A percentile compares a stretch with the other conserved stretches of the same genome.
These are phyloP conservation scores for Globisporangium sylvaticum DNA, from an alignment of 352 stramenopile genomes.

Conservation along the genomic window DNA sequence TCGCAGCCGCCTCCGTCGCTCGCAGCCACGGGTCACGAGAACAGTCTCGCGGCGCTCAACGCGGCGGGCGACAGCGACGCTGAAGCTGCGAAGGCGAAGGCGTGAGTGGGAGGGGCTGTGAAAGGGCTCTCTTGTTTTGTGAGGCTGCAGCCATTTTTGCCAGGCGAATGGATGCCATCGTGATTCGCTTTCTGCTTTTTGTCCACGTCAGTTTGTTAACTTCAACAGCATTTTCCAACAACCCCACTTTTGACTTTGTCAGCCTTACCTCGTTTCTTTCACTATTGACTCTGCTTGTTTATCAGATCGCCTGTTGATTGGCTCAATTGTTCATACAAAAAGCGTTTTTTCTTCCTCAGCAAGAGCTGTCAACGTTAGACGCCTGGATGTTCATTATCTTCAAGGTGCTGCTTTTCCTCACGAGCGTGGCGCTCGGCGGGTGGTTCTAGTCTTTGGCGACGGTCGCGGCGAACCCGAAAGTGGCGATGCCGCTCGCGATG, in stretches of 20 bases:
- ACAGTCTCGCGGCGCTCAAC: conserved; percentile 38
- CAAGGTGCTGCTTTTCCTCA: conserved; percentile 1
- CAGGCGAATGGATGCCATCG: not conserved
- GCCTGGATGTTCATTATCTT: not conserved
- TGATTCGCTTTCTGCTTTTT: not conserved
- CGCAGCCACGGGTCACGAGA: conserved; percentile 25
- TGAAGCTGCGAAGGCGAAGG: conserved; percentile 12
- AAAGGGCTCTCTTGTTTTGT: not conserved
- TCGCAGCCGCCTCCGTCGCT: conserved; percentile 26
- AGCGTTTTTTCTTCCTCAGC: too few species aligned
- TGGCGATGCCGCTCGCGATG: conserved; percentile 1
- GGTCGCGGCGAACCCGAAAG: not conserved
- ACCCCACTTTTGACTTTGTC: not conserved
- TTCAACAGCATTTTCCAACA: not conserved
- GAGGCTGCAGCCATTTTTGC: not conserved
- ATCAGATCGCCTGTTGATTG: not conserved
- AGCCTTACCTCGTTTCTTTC: not conserved
- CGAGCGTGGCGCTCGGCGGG: not conserved
- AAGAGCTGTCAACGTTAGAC: too few species aligned
- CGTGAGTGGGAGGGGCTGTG: not conserved
- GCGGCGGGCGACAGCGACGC: conserved; percentile 28
- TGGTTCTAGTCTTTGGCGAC: not conserved
- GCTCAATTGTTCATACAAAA: not conserved
- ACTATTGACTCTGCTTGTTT: not conserved
- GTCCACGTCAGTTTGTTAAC: not conserved